A percentile compares a stretch with the other conserved stretches of the same genome.
phyloP scores from a whole-genome alignment of 2,329 filamentous ascomycete species.

The Neopestalotiopsis sp. region DNA sequence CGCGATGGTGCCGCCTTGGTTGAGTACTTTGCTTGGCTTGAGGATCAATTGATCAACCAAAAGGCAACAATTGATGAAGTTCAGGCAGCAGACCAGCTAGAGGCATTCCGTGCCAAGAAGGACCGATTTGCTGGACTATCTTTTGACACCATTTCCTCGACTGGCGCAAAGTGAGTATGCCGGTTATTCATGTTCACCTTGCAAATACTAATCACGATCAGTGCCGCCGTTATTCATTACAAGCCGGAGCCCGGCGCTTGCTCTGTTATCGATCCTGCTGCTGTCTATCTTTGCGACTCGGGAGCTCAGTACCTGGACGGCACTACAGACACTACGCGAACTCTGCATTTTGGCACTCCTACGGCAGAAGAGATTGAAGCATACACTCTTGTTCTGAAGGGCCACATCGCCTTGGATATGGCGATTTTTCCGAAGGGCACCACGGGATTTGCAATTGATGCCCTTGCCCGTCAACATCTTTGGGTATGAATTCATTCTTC shows the following conservation, averaged over 20 bases:
- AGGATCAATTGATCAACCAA: conserved; percentile 81
- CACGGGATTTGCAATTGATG: conserved; percentile 89
- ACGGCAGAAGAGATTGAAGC: conserved; percentile 84
- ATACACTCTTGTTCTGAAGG: conserved; percentile 94
- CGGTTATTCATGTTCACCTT: conserved; percentile 26
- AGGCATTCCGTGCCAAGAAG: conserved; percentile 71
- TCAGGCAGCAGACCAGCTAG: conserved; percentile 88
- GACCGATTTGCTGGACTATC: conserved; percentile 87
- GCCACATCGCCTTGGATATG: conserved; percentile 85
- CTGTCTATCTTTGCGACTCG: conserved; percentile 94
- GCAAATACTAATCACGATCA: neutral
- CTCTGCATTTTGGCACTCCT: conserved; percentile 87
- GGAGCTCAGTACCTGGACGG: conserved; percentile 96
- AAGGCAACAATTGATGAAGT: conserved; percentile 84
- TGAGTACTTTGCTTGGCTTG: conserved; percentile 96
- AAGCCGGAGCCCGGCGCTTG: conserved; percentile 84
- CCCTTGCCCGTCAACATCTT: conserved; percentile 85
- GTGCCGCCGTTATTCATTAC: conserved; percentile 93
- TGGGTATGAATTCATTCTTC: conserved; percentile 65
- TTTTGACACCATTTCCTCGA: conserved; percentile 95
- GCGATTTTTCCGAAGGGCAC: conserved; percentile 94
- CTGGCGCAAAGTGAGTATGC: conserved; percentile 64
- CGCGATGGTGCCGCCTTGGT: conserved; percentile 90
- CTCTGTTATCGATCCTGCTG: conserved; percentile 80
- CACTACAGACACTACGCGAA: conserved; percentile 94